A percentile compares a stretch with the other conserved stretches of the same genome.
Evolutionary conservation across 2,329 filamentous ascomycete species (phyloP).

Genomic region (Sporothrix schenckii): DNA sequence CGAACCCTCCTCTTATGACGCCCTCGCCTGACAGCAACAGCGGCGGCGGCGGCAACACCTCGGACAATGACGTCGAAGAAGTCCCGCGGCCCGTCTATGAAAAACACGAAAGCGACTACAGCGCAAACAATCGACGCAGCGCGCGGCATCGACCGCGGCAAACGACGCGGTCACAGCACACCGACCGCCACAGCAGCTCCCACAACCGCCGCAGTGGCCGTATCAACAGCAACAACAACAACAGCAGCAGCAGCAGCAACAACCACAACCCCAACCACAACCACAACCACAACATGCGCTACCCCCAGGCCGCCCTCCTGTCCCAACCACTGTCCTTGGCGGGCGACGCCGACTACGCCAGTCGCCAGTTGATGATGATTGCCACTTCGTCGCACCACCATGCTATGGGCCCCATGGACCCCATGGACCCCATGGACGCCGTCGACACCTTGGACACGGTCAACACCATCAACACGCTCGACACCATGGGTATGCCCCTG

Average conservation of each 20-base stretch:
- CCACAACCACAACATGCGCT: background rate
- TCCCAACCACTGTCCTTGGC: background rate
- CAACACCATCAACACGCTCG: background rate
- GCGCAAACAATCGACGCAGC: background rate
- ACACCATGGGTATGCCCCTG: constrained; percentile 1
- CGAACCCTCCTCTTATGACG: background rate
- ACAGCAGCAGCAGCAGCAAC: too few species aligned
- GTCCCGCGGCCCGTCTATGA: constrained; percentile 2
- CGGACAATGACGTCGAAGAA: constrained; percentile 10
- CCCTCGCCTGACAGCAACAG: background rate
- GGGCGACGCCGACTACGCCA: constrained; percentile 2
- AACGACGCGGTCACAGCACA: background rate
- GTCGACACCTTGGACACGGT: too few species aligned
- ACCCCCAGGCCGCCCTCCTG: background rate
- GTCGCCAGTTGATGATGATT: constrained; percentile 11
- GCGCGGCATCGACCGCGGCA: background rate
- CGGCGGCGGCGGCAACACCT: background rate
- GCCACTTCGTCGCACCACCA: background rate
- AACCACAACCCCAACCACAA: background rate
- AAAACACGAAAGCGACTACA: background rate
- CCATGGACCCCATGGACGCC: too few species aligned
- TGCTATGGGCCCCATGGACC: too few species aligned
- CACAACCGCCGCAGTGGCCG: background rate
- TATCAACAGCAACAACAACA: too few species aligned
- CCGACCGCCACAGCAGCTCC: background rate